Percentiles rank a stretch among this genome's conserved stretches.
phyloP scores from a whole-genome alignment of 768 basidiomycete genomes.

The Auriscalpium microsporum region DNA sequence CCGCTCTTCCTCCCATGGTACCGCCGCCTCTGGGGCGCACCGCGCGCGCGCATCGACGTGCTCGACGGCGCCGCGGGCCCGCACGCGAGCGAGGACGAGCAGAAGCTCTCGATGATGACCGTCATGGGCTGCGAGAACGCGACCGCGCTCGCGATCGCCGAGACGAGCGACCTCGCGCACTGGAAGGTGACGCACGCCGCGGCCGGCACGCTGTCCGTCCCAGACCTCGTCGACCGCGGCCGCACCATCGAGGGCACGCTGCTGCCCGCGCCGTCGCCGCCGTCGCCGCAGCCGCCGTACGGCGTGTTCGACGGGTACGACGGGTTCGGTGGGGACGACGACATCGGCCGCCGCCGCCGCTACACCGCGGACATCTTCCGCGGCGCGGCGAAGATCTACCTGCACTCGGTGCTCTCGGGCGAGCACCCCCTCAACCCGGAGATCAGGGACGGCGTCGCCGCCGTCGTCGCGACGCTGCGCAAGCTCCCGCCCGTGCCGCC shows the following conservation, averaged over 20 bases:
- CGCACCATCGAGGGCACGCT: conserved; percentile 38
- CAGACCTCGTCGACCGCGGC: conserved; percentile 49
- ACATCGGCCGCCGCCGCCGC: conserved; percentile 25
- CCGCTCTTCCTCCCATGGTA: conserved; percentile 55
- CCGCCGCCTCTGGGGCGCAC: conserved; percentile 43
- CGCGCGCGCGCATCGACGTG: conserved; percentile 29
- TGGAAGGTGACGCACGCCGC: conserved; percentile 49
- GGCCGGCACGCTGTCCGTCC: conserved; percentile 45
- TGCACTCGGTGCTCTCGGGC: conserved; percentile 70
- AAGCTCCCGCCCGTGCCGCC: no score
- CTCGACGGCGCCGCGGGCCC: conserved; percentile 20
- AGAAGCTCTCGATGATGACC: conserved; percentile 57
- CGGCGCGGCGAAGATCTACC: conserved; percentile 63
- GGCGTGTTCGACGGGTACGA: conserved; percentile 1
- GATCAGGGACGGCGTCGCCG: conserved; percentile 44
- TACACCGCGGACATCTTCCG: conserved; percentile 51
- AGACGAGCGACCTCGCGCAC: conserved; percentile 52
- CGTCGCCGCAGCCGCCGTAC: conserved; percentile 2
- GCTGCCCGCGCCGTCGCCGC: conserved; percentile 29
- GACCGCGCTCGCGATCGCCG: conserved; percentile 71
- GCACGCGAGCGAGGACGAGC: conserved; percentile 14
- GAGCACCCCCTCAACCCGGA: conserved; percentile 59
- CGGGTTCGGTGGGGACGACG: conserved; percentile 6
- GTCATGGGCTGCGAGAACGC: conserved; percentile 82
- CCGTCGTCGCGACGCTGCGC: conserved; percentile 42